Evolutionary conservation across 805 yeast genomes (phyloP).

Genomic region (Candida dajiaensis): DNA sequence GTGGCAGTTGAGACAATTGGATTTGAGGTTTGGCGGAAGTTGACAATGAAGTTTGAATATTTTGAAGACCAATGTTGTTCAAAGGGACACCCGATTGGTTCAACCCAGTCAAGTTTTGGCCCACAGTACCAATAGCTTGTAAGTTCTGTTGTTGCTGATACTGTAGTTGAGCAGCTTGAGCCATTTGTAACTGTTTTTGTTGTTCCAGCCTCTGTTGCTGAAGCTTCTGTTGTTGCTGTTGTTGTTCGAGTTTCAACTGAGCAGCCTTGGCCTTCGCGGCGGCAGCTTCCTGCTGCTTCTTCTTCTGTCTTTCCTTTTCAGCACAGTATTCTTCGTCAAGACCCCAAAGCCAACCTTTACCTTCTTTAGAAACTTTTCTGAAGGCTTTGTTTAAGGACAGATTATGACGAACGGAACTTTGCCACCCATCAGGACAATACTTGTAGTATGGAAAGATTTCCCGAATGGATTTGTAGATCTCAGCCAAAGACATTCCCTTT

Average conservation of each 20-base stretch:
- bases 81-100: not conserved
- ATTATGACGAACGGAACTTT: constrained; percentile 86
- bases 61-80: not conserved
- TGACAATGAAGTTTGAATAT: not conserved
- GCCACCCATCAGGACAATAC: constrained; percentile 98
- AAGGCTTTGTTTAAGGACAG: constrained; percentile 82
- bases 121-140: not conserved
- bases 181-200: constrained; percentile 23
- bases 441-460: constrained; percentile 86
- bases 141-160: constrained; percentile 8
- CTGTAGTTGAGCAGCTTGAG: constrained; percentile 17
- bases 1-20: not conserved
- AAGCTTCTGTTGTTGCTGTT: constrained; percentile 29
- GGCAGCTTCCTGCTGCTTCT: constrained; percentile 59
- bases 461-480: constrained; percentile 80
- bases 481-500: constrained; percentile 75
- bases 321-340: constrained; percentile 79
- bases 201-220: constrained; percentile 23
- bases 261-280: constrained; percentile 55
- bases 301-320: constrained; percentile 73
- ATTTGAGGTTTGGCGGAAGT: not conserved
- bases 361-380: constrained; percentile 72
- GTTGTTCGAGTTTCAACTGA: constrained; percentile 45
- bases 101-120: not conserved
- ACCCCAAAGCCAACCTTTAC: constrained; percentile 96